Base-by-base conservation (phyloP, 768 basidiomycete genomes). In the Rhodotorula toruloides region DNA sequence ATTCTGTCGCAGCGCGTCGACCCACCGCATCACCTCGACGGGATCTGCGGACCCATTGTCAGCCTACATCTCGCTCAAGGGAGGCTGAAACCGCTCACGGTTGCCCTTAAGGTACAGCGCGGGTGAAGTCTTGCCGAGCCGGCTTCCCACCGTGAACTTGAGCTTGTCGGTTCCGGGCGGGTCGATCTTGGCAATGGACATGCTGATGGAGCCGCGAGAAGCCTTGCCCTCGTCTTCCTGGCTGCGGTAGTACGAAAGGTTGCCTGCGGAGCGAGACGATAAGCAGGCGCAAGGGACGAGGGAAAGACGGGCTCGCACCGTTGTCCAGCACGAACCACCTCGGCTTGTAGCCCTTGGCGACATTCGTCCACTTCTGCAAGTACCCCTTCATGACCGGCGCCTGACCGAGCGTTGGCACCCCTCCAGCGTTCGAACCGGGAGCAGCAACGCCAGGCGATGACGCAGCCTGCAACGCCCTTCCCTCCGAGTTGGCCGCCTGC, bases 271-370 rank as follows among this genome's bases (percentile, higher is more conserved):
- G 10, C 10, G 50, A 25, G 4, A 29, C 29, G 34, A 4, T 44
- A 10, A 37, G 7, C n/a, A 19, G 4, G 8, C 16, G 25, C 31
- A 25, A 1, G 29, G 19, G 10, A 9, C 1, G 4, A 39, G 11
- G 7, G 17, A 37, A 17, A 13, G 11, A 19, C 25, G 32, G 16
- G 50, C 22, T 39, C 68, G 29, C 27, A 61, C 70, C 92, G 59
- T 87, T 84, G 73, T 89, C 86, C 27, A 96, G 82, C 0, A 94
- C 90, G 74, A 97, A 94, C 91, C 91, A 96, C 1, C 92, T 82
- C 0, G 88, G 87, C 65, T 85, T 86, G 76, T 91, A 94, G 0
- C 93, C 92, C 72, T 85, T 86, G 0, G 90, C 90, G 44, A 96
- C 89, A 72, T 96, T 97, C 2, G 87, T 86, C 75, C 92, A 96